These are phyloP conservation scores for Podila epigama DNA, from an alignment of 192 early-diverging fungal genomes.

Conservation along the genomic window DNA sequence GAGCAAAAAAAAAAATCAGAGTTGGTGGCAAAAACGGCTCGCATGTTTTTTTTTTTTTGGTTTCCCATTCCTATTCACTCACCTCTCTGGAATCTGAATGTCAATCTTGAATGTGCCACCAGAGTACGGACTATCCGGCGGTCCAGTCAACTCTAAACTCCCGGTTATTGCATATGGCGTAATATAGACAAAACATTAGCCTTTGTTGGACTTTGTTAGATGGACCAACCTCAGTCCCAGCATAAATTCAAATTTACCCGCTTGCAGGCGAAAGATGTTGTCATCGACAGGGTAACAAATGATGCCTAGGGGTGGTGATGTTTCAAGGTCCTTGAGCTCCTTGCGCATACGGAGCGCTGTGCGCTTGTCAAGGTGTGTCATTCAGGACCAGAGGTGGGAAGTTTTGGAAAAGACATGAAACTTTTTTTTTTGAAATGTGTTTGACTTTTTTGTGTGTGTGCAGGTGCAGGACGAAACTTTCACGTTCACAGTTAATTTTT, in stretches of 20 bases:
- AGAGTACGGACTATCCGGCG: slow-evolving; percentile 71
- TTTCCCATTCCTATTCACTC: neutral
- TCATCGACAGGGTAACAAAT: slow-evolving; percentile 71
- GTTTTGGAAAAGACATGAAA: too few relatives aligned
- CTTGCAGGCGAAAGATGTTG: slow-evolving; percentile 60
- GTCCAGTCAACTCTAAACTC: slow-evolving; percentile 65
- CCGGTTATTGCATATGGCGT: too few relatives aligned
- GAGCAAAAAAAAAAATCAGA: neutral
- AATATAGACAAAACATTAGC: too few relatives aligned
- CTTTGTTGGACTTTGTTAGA: neutral
- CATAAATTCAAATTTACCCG: slow-evolving; percentile 51
- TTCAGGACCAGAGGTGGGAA: neutral
- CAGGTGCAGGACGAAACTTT: too few relatives aligned
- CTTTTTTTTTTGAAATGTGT: too few relatives aligned
- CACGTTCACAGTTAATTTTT: too few relatives aligned
- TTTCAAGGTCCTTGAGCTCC: slow-evolving; percentile 48
- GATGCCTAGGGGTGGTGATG: slow-evolving; percentile 62
- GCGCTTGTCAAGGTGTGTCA: slow-evolving; percentile 9
- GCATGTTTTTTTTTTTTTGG: neutral
- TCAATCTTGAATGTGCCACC: slow-evolving; percentile 69
- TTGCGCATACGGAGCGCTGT: slow-evolving; percentile 21
- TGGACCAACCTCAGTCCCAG: neutral
- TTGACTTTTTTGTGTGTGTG: too few relatives aligned
- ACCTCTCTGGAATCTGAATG: slow-evolving; percentile 61
- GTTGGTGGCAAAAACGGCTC: neutral